A percentile compares a stretch with the other conserved stretches of the same genome.
These are phyloP conservation scores for Vitis hybrid DNA, from an alignment of 177 flowering plant species.

Conservation along the genomic window DNA sequence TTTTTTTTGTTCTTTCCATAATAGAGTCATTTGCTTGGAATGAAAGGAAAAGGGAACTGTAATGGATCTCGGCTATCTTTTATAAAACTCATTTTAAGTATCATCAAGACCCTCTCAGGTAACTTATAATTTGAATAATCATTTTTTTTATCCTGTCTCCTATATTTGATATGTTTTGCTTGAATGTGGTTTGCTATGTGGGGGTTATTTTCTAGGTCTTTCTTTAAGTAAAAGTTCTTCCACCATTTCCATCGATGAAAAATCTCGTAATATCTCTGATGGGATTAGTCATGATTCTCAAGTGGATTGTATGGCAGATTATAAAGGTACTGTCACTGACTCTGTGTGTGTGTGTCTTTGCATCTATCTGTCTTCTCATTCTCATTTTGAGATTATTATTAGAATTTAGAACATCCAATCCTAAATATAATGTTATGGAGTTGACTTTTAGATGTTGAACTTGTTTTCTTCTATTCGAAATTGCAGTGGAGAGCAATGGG, in stretches of 20 bases:
- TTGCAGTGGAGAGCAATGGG: constrained; percentile 44
- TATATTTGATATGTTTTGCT: not conserved
- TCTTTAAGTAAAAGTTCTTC: constrained; percentile 41
- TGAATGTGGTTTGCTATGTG: constrained; percentile 8
- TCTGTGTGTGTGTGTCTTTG: not conserved
- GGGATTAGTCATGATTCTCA: constrained; percentile 28
- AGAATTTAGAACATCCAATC: not conserved
- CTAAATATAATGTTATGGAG: not conserved
- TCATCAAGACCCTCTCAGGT: constrained; percentile 90
- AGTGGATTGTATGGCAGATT: constrained; percentile 17
- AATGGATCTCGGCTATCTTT: constrained; percentile 47
- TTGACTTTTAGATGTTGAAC: not conserved
- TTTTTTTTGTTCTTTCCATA: not conserved
- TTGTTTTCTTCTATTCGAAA: constrained; percentile 5
- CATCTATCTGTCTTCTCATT: too few relatives aligned
- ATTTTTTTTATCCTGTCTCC: not conserved
- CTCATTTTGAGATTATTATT: too few relatives aligned
- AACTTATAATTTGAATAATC: not conserved
- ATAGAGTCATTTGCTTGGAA: constrained; percentile 80
- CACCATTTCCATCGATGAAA: constrained; percentile 21
- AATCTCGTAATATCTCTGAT: constrained; percentile 17
- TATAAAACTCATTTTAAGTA: constrained; percentile 54
- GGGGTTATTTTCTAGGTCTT: constrained; percentile 45
- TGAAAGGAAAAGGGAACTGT: constrained; percentile 44
- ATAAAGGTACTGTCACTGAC: constrained; percentile 33